Evolutionary conservation across 2,329 filamentous ascomycete species (phyloP), one percentile per base, ranked within the genome.

Genomic region (Verticillium longisporum): DNA sequence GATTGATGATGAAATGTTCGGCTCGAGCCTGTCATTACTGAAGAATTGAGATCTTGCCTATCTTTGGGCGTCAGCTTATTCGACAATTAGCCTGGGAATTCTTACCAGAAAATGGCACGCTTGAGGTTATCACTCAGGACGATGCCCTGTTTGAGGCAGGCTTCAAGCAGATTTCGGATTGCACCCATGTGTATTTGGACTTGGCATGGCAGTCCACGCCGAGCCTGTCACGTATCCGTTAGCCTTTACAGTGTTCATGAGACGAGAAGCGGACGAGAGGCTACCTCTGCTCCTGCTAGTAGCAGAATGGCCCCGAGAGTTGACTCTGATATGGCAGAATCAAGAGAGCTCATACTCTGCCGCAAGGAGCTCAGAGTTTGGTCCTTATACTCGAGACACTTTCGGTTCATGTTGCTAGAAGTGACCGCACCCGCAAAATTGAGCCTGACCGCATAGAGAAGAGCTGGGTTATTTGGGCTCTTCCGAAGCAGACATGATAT

Each of bases 31-130:
- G 74, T 68, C 61, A 79, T 59, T 21, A 79, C 62, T 0, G 73
- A 73, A 0, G 73, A 70, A 61, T 79, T 77, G 56, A 79, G 63
- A 56, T 79, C 77, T 66, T 78, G 76, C 77, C 76, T 79, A 9
- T 59, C 1, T 61, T 4, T 37, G 7, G 9, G 26, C 55, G 31
- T 63, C 21, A 62, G 56, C 6, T 13, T 14, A 45, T 56, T 57
- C 64, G 34, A 66, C 60, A 64, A 56, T 4, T 31, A 31, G 26
- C 4, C 26, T 31, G 9, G 26, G n/a, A 34, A 6, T 5, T 55
- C 71, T 66, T 58, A 77, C 77, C 77, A 79, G 61, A 79, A 79
- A 34, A 78, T 77, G 0, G 77, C 77, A 1, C 77, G 74, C 62
- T 79, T 79, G 5, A 80, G 78, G 0, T 73, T 73, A 10, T 66